These are phyloP conservation scores for Nemania diffusa DNA, from an alignment of 2,329 filamentous ascomycete species.

Conservation along the genomic window DNA sequence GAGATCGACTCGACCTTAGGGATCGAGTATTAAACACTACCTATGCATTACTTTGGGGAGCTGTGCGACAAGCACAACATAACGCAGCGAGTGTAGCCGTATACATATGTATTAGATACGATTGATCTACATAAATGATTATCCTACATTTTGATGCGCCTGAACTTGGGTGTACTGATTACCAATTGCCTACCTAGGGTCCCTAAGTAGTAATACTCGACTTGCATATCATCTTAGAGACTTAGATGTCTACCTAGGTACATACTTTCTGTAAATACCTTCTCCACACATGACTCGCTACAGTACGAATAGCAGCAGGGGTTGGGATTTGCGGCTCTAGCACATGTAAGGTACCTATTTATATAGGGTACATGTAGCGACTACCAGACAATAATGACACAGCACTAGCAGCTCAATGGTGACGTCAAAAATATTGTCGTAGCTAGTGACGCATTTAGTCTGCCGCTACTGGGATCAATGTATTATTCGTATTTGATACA, in stretches of 20 bases:
- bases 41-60: no score
- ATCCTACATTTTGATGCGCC: no score
- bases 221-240: no score
- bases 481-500: neutral
- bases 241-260: neutral
- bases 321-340: neutral
- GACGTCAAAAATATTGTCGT: neutral
- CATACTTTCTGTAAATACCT: neutral
- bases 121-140: no score
- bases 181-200: no score
- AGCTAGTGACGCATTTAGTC: neutral
- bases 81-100: no score
- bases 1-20: constrained; percentile 58
- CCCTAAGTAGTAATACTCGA: no score
- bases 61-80: no score
- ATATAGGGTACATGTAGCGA: neutral
- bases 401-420: neutral
- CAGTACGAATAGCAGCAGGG: neutral
- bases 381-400: no score
- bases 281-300: neutral
- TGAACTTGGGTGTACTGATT: no score
- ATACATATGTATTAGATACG: no score
- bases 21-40: constrained; percentile 42
- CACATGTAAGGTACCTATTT: no score
- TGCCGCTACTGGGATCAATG: neutral